A percentile compares a stretch with the other conserved stretches of the same genome.
Conservation (phyloP, 2,329 filamentous ascomycete genomes). For the Pseudopyricularia javanii region DNA sequence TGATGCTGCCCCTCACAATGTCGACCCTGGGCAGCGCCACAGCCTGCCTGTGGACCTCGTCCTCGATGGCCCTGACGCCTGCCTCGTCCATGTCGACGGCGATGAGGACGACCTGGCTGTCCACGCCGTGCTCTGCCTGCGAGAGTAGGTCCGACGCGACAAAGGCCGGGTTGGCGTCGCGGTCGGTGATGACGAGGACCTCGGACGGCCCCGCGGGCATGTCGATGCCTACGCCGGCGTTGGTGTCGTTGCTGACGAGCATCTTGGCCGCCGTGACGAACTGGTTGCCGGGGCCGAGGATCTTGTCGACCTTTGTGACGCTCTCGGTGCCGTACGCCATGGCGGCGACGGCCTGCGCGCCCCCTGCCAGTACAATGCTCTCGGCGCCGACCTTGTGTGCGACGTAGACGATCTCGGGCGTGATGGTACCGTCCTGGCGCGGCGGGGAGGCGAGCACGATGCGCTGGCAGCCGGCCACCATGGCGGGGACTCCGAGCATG, state of each 20-base stretch:
- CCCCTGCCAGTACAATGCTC: constrained; percentile 89
- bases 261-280: constrained; percentile 99
- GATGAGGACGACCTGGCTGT: constrained; percentile 89
- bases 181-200: constrained; percentile 90
- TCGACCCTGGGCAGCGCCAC: constrained; percentile 79
- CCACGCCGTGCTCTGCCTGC: constrained; percentile 92
- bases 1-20: constrained; percentile 82
- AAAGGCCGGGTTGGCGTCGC: constrained; percentile 78
- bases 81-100: constrained; percentile 66
- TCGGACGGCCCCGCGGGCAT: constrained; percentile 97
- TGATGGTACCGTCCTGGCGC: constrained; percentile 76
- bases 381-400: constrained; percentile 95
- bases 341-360: constrained; percentile 88
- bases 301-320: constrained; percentile 96
- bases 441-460: constrained; percentile 91
- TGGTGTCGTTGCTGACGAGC: constrained; percentile 94
- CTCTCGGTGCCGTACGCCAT: constrained; percentile 96
- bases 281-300: constrained; percentile 92
- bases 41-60: constrained; percentile 81
- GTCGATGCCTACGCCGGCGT: constrained; percentile 88
- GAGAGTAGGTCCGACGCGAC: constrained; percentile 87
- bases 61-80: constrained; percentile 72
- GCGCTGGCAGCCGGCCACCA: constrained; percentile 92
- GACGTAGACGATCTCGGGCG: constrained; percentile 93
- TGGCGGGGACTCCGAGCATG: constrained; percentile 95